Percentiles rank a stretch among this genome's conserved stretches.
These are phyloP conservation scores for Microascus cirrosus DNA, from an alignment of 2,329 filamentous ascomycete genomes.

Conservation along the genomic window DNA sequence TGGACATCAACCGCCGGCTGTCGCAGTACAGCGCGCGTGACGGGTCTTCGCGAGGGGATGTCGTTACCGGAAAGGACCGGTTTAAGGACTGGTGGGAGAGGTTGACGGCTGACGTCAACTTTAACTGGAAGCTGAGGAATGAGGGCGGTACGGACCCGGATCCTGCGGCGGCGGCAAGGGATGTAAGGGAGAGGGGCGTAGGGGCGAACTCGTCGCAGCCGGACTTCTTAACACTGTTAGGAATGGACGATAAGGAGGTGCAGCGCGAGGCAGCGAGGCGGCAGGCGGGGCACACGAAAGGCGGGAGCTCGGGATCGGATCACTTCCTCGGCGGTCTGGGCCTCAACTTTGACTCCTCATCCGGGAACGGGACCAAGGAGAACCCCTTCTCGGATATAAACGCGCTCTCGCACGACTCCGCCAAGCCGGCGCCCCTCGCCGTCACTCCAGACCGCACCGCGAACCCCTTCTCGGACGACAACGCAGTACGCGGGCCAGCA, in stretches of 20 bases:
- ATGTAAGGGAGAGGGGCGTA: conserved; percentile 12
- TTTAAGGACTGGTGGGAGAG: conserved; percentile 34
- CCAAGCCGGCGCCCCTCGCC: conserved; percentile 23
- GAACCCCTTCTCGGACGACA: conserved; percentile 36
- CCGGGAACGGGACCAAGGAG: conserved; percentile 2
- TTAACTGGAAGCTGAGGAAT: conserved; percentile 22
- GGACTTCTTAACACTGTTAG: conserved; percentile 30
- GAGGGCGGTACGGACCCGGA: conserved; percentile 15
- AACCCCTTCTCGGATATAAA: conserved; percentile 40
- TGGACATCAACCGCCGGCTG: conserved; percentile 40
- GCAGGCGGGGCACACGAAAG: conserved; percentile 14
- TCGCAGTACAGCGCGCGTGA: conserved; percentile 31
- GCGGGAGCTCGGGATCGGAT: conserved; percentile 21
- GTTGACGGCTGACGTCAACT: conserved; percentile 25
- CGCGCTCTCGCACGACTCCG: conserved; percentile 23
- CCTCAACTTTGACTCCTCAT: conserved; percentile 20
- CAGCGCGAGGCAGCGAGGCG: conserved; percentile 24
- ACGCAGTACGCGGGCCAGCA: conserved; percentile 26
- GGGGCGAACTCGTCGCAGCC: conserved; percentile 18
- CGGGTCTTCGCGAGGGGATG: conserved; percentile 8
- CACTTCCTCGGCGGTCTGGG: conserved; percentile 27
- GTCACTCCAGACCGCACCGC: conserved; percentile 12
- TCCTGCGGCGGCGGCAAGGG: conserved; percentile 14
- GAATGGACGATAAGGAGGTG: conserved; percentile 29
- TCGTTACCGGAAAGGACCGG: conserved; percentile 21